A percentile compares a stretch with the other conserved stretches of the same genome.
Evolutionary conservation across 2,329 filamentous ascomycete genomes (phyloP).

Genomic region (Taxawa tesnikishii): DNA sequence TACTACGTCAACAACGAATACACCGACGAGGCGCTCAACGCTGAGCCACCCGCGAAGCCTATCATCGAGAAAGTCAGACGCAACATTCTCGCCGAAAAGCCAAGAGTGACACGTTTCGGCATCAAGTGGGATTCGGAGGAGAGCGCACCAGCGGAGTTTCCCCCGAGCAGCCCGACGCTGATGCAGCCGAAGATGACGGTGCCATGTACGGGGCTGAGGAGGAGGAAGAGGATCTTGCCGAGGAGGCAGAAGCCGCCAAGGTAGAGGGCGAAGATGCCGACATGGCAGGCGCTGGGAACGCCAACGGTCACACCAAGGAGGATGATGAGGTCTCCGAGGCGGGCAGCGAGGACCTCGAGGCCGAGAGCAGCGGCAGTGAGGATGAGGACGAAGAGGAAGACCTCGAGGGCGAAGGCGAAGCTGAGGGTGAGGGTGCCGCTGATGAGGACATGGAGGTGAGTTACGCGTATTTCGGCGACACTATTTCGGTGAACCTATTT

Average conservation of each 20-base stretch:
- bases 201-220: conserved; percentile 85
- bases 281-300: conserved; percentile 59
- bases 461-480: no score
- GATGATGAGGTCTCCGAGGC: conserved; percentile 61
- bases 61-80: conserved; percentile 84
- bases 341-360: conserved; percentile 67
- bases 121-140: conserved; percentile 99
- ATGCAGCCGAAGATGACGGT: conserved; percentile 68
- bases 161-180: conserved; percentile 93
- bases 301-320: conserved; percentile 32
- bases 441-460: conserved; percentile 6
- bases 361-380: conserved; percentile 61
- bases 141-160: conserved; percentile 88
- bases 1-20: conserved; percentile 99
- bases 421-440: conserved; percentile 22
- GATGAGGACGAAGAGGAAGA: conserved; percentile 55
- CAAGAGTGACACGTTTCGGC: conserved; percentile 88
- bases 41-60: conserved; percentile 83
- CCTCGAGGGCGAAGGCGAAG: conserved; percentile 30
- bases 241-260: conserved; percentile 30
- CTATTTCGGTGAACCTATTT: no score
- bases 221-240: conserved; percentile 46
- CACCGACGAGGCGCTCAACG: conserved; percentile 75
- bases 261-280: conserved; percentile 53
- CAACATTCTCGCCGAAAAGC: conserved; percentile 93